phyloP scores from a whole-genome alignment of 164 flowering plant genomes.

The Kalanchoe fedtschenkoi region DNA sequence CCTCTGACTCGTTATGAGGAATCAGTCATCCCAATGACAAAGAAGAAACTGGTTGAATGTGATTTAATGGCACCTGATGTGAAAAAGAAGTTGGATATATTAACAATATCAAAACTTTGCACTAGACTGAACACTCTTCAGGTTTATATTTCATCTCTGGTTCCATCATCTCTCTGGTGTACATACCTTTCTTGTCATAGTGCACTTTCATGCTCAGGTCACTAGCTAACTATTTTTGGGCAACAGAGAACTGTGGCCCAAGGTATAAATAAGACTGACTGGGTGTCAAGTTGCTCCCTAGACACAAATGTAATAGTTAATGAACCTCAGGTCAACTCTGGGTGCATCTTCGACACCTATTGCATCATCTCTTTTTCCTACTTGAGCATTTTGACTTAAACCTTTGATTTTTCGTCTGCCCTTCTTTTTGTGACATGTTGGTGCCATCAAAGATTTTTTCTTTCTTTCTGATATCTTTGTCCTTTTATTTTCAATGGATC shows the following conservation, averaged over 20 bases:
- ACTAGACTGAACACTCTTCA: slow-evolving; percentile 65
- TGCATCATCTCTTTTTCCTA: not conserved
- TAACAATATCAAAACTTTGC: slow-evolving; percentile 64
- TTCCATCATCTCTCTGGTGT: not conserved
- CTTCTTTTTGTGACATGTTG: not conserved
- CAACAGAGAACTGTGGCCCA: not conserved
- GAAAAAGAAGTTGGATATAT: slow-evolving; percentile 26
- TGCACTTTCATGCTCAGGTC: not conserved
- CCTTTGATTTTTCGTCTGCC: not conserved
- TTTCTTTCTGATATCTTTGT: not conserved
- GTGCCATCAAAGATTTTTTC: not conserved
- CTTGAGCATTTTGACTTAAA: not conserved
- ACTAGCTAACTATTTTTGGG: not conserved
- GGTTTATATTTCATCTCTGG: slow-evolving; percentile 18
- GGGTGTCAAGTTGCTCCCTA: not conserved
- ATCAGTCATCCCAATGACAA: slow-evolving; percentile 35
- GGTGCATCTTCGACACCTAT: not conserved
- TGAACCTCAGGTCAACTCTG: not conserved
- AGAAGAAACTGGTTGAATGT: slow-evolving; percentile 40
- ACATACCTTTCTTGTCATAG: not conserved
- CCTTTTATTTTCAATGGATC: not conserved
- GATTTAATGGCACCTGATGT: slow-evolving; percentile 32
- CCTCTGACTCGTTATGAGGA: slow-evolving; percentile 77
- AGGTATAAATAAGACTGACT: not conserved
- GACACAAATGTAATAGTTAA: not conserved